phyloP scores from a whole-genome alignment of 352 stramenopile genomes.

The Globisporangium radiosum region DNA sequence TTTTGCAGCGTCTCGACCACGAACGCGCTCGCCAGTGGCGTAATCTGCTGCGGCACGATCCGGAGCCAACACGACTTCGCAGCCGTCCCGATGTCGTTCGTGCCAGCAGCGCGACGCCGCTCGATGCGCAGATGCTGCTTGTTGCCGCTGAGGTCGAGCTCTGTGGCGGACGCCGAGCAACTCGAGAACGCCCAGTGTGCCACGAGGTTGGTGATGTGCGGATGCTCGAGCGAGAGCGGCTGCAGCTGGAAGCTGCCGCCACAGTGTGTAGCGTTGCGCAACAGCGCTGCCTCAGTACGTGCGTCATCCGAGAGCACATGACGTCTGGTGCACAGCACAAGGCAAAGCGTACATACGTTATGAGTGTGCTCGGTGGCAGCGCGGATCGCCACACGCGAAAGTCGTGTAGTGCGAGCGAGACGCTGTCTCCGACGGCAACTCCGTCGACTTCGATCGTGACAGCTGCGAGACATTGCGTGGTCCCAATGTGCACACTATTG shows the following conservation, averaged over 20 bases:
- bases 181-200: slow-evolving; percentile 15
- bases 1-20: slow-evolving; percentile 11
- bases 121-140: slow-evolving; percentile 4
- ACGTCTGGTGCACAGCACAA: too few species aligned
- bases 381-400: slow-evolving; percentile 12
- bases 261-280: too few species aligned
- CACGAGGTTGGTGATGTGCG: neutral
- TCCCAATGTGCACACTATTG: too few species aligned
- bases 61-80: slow-evolving; percentile 4
- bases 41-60: slow-evolving; percentile 1
- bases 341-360: slow-evolving; percentile 1
- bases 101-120: neutral
- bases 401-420: slow-evolving; percentile 8
- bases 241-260: slow-evolving; percentile 2
- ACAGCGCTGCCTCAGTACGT: neutral
- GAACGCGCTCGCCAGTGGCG: neutral
- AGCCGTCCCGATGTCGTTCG: neutral
- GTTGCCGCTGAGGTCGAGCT: slow-evolving; percentile 17
- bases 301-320: too few species aligned
- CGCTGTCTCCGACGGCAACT: neutral
- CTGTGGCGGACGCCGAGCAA: slow-evolving; percentile 1
- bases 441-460: too few species aligned
- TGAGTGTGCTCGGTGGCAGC: neutral
- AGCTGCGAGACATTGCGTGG: too few species aligned
- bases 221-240: slow-evolving; percentile 1